A percentile compares a stretch with the other conserved stretches of the same genome.
These are phyloP conservation scores for Fistulinella cinereoalba DNA, from an alignment of 1,284 basidiomycete genomes.

Conservation along the genomic window DNA sequence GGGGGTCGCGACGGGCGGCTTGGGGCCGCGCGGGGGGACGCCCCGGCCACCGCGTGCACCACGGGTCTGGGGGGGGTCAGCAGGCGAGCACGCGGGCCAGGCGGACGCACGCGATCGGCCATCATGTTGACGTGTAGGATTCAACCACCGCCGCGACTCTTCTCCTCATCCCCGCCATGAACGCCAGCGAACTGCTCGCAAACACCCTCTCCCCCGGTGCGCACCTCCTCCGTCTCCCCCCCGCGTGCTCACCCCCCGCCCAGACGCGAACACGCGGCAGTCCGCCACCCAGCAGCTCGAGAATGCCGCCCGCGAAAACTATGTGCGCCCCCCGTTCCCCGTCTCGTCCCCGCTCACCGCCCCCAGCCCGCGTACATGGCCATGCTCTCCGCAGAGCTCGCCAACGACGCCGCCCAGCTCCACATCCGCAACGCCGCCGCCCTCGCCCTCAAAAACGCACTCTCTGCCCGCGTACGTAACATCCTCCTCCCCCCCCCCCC, in stretches of 20 bases:
- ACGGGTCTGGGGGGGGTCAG: conserved; percentile 47
- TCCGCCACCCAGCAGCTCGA: conserved; percentile 87
- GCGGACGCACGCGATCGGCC: conserved; percentile 57
- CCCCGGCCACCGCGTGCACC: conserved; percentile 47
- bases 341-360: no score
- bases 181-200: conserved; percentile 83
- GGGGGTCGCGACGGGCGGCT: conserved; percentile 27
- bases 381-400: conserved; percentile 81
- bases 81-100: conserved; percentile 10
- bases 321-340: conserved; percentile 49
- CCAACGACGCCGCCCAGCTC: conserved; percentile 66
- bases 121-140: no score
- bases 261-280: conserved; percentile 84
- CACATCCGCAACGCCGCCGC: conserved; percentile 93
- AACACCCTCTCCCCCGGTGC: conserved; percentile 87
- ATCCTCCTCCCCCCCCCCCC: conserved; percentile 14
- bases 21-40: conserved; percentile 41
- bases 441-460: conserved; percentile 94
- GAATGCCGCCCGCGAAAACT: conserved; percentile 80
- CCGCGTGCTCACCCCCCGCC: conserved; percentile 16
- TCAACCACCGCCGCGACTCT: conserved; percentile 25
- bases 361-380: conserved; percentile 83
- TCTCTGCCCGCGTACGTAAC: conserved; percentile 80
- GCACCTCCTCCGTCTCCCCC: conserved; percentile 34
- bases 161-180: conserved; percentile 57